Evolutionary conservation across 257 asterid species (phyloP), one percentile per base, ranked within the genome.

Genomic region (Mitragyna speciosa): DNA sequence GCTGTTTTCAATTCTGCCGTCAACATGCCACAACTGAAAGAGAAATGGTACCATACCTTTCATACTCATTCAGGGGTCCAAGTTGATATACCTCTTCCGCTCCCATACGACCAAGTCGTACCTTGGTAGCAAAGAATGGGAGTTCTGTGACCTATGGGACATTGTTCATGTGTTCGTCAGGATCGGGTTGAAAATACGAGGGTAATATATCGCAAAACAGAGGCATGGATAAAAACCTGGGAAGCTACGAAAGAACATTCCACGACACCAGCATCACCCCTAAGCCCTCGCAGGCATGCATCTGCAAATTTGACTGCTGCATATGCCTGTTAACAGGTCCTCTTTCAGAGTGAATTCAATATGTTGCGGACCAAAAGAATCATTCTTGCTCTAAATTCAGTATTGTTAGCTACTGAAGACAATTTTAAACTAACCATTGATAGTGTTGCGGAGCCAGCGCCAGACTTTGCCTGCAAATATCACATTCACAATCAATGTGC

Each of bases 231-330:
- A 43, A 47, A 75, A 67, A 92, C 98, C 96, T 91, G 90, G 20
- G 98, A 94, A 82, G 84, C 86, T 72, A 94, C 96, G 67, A 89
- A 94, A 81, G 98, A 83, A 65, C 98, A 94, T 81, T 94, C 97
- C 22, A 94, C 87, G 30, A 94, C 78, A 54, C 88, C 89, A 49
- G 98, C 97, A 78, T 90, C 98, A 58, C 96, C 98, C 84, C 90
- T 89, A 65, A 94, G 82, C 82, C 96, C 97, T 0, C 92, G 89
- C 20, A 92, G 93, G 83, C 98, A 94, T 15, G 94, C 92, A 77
- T 92, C 98, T 79, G 98, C 98, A 80, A 91, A 94, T 82, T 94
- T 94, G 16, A 91, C 95, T 17, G 98, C 98, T 79, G 98, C 98
- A 81, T 92, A 94, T 83, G 97, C 98, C 98, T 92, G 76, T 73